Base-by-base conservation (phyloP, 441 rosid species). In the Euphorbia schlechtendalii region DNA sequence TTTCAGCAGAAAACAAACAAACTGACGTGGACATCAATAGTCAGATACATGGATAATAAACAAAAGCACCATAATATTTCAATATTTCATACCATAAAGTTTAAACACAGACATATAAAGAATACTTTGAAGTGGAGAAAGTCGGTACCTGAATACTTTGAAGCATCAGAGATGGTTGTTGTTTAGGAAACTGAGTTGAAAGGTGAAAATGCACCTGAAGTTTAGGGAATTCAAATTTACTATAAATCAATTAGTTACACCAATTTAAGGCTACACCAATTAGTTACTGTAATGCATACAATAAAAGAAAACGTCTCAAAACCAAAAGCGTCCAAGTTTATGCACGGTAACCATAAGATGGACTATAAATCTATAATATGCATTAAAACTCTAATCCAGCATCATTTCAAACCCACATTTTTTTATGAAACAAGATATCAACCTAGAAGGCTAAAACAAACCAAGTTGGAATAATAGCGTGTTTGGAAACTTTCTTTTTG, bases 111-210 rank as follows among this genome's bases (percentile, higher is more conserved):
- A 54, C 24, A 4, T 30, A 40, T 1, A 40, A 40, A 9, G 12
- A 36, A 9, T 40, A 40, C 45, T 8, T 8, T 40, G 10, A 40
- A 36, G n/a, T 20, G 28, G 28, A 9, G 5, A 55, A 38, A 25
- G 27, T 34, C 62, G 71, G 73, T 59, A 92, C 98, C 96, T 87
- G 91, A 64, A 81, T 80, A 81, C 99, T 93, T 70, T 87, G 96
- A 64, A 93, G 87, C 77, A 84, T 73, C 70, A 93, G 67, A 71
- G 78, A 71, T 45, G 99, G 96, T 68, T 81, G 97, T 65, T 87
- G 90, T 80, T 84, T 93, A 7, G 97, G 99, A 77, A 88, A 90
- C 74, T 82, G 93, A 58, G 88, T 74, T 76, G 93, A 67, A 65
- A 93, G 65, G 64, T 70, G 70, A 74, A 93, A 59, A 73, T 87